Conservation (phyloP, 352 stramenopile genomes). For the Globisporangium barbulae region DNA sequence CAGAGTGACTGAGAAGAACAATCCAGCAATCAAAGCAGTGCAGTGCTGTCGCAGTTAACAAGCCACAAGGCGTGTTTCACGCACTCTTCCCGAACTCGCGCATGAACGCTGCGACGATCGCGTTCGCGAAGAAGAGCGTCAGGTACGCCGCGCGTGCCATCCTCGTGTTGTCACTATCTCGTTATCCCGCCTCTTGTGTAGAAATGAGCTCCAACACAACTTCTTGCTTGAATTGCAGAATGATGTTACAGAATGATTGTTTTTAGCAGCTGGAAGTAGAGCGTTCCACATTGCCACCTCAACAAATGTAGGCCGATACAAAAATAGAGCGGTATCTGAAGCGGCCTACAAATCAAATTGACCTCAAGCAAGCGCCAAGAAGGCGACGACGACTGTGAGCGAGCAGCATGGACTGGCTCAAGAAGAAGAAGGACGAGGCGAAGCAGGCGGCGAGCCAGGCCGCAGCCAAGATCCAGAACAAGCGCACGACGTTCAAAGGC, state of each 20-base stretch:
- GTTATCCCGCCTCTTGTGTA: background rate
- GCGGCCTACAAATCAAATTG: background rate
- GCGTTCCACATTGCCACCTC: background rate
- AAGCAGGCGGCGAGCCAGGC: constrained; percentile 48
- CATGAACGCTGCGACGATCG: constrained; percentile 44
- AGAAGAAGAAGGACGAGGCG: constrained; percentile 80
- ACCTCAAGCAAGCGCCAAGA: background rate
- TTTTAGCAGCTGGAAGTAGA: background rate
- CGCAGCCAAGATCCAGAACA: constrained; percentile 71
- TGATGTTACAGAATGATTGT: constrained; percentile 11
- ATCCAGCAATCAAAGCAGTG: background rate
- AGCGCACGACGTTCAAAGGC: constrained; percentile 54
- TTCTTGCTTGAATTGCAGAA: background rate
- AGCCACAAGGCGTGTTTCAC: background rate
- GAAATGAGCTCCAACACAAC: background rate
- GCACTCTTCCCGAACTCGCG: constrained; percentile 59
- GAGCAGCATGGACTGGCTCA: constrained; percentile 63
- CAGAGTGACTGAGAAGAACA: background rate
- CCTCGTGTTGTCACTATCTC: background rate
- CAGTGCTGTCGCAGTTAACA: background rate
- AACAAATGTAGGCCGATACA: background rate
- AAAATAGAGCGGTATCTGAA: background rate
- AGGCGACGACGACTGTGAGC: background rate
- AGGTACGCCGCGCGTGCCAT: constrained; percentile 43
- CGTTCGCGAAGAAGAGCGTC: constrained; percentile 70